Percentiles rank a stretch among this genome's conserved stretches.
These are phyloP conservation scores for Cucurbita maxima DNA, from an alignment of 306 rosid species.

Conservation along the genomic window DNA sequence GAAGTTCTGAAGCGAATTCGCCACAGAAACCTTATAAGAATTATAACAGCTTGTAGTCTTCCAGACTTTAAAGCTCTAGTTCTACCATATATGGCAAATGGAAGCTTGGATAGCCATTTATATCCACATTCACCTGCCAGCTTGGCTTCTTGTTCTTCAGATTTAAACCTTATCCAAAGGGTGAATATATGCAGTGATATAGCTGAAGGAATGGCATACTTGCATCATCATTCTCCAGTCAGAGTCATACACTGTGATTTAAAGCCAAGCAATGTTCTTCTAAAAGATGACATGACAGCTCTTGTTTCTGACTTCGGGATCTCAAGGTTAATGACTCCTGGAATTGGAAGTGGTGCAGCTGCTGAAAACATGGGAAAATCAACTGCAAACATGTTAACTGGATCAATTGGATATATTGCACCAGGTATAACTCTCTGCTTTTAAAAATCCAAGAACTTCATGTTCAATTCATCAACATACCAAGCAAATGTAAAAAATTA, in stretches of 20 bases:
- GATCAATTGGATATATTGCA: constrained; percentile 60
- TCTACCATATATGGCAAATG: constrained; percentile 63
- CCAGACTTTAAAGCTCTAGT: constrained; percentile 68
- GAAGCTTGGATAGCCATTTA: constrained; percentile 49
- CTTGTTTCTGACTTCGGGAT: constrained; percentile 66
- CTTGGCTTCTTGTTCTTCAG: constrained; percentile 26
- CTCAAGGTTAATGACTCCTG: constrained; percentile 39
- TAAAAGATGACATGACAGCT: constrained; percentile 65
- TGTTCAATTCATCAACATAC: neutral
- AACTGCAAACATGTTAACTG: constrained; percentile 35
- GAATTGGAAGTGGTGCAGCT: constrained; percentile 29
- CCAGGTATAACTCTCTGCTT: constrained; percentile 32
- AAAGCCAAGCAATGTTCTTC: constrained; percentile 57
- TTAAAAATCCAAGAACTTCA: neutral
- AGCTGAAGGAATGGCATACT: constrained; percentile 76
- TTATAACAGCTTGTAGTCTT: constrained; percentile 61
- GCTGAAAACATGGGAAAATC: constrained; percentile 45
- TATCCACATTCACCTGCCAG: constrained; percentile 26
- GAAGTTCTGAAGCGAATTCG: constrained; percentile 60
- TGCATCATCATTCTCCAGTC: constrained; percentile 62
- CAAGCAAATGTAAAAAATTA: neutral
- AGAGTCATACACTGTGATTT: constrained; percentile 65
- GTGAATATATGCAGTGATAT: constrained; percentile 59
- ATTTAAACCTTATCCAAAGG: constrained; percentile 43
- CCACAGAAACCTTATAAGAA: constrained; percentile 56